Conservation (phyloP, 306 rosid species). For the Medicago lupulina region DNA sequence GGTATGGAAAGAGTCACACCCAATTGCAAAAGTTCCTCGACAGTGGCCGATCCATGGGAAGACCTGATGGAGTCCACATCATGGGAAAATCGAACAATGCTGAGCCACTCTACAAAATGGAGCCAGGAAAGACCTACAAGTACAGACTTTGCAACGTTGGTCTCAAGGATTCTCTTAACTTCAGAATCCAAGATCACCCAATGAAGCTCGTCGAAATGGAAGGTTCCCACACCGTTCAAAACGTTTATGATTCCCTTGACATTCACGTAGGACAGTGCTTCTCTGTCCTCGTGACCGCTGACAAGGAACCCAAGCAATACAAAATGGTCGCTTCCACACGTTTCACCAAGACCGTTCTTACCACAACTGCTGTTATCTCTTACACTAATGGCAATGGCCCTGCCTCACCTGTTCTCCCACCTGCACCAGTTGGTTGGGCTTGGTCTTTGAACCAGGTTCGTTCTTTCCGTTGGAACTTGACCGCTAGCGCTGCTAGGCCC, state of each 20-base stretch:
- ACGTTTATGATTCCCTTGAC: slow-evolving; percentile 70
- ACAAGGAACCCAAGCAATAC: slow-evolving; percentile 68
- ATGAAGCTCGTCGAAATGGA: slow-evolving; percentile 83
- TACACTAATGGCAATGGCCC: slow-evolving; percentile 50
- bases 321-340: slow-evolving; percentile 73
- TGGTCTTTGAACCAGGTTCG: slow-evolving; percentile 94
- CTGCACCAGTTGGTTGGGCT: slow-evolving; percentile 72
- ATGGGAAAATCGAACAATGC: slow-evolving; percentile 52
- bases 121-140: slow-evolving; percentile 77
- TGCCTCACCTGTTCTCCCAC: slow-evolving; percentile 52
- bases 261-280: slow-evolving; percentile 82
- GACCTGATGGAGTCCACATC: slow-evolving; percentile 74
- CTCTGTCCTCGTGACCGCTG: slow-evolving; percentile 67
- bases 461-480: slow-evolving; percentile 85
- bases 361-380: slow-evolving; percentile 52
- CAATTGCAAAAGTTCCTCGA: slow-evolving; percentile 57
- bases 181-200: slow-evolving; percentile 73
- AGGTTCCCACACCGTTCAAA: slow-evolving; percentile 83
- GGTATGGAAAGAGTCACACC: slow-evolving; percentile 68
- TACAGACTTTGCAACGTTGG: slow-evolving; percentile 81
- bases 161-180: slow-evolving; percentile 65
- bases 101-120: slow-evolving; percentile 71
- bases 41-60: slow-evolving; percentile 61
- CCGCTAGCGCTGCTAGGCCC: slow-evolving; percentile 91
- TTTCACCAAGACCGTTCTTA: slow-evolving; percentile 52